Percentiles rank a stretch among this genome's conserved stretches.
Conservation (phyloP, 495 filamentous ascomycete genomes). For the Aspergillus asperescens region DNA sequence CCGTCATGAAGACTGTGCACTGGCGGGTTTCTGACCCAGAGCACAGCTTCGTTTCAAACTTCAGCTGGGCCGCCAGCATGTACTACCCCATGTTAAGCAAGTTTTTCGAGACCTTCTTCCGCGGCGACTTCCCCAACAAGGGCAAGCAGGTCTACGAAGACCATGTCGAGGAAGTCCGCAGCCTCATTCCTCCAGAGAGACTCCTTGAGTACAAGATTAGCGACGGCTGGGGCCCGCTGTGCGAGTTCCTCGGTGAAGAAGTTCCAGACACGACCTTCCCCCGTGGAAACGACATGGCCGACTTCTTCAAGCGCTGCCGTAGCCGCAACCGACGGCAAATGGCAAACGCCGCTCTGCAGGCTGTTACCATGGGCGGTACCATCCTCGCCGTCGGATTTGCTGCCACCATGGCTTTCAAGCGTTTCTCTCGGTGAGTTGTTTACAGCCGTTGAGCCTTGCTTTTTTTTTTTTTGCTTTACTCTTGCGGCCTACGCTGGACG, state of each 20-base stretch:
- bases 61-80: constrained; percentile 53
- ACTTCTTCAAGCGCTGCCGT: constrained; percentile 56
- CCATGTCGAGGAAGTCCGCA: constrained; percentile 42
- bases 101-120: constrained; percentile 54
- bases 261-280: constrained; percentile 49
- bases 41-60: constrained; percentile 46
- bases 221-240: constrained; percentile 63
- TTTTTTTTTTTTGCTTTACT: constrained; percentile 10
- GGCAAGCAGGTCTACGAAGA: constrained; percentile 49
- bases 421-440: constrained; percentile 32
- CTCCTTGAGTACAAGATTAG: constrained; percentile 61
- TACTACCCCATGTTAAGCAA: constrained; percentile 57
- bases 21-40: constrained; percentile 54
- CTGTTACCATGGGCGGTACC: constrained; percentile 46
- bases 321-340: constrained; percentile 57
- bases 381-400: constrained; percentile 38
- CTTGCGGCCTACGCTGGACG: constrained; percentile 18
- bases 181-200: constrained; percentile 40
- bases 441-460: not conserved
- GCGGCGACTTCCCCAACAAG: constrained; percentile 45
- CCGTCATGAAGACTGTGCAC: constrained; percentile 48
- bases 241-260: constrained; percentile 58
- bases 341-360: constrained; percentile 52
- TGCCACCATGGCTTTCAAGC: constrained; percentile 40
- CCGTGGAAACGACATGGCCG: constrained; percentile 46